A percentile compares a stretch with the other conserved stretches of the same genome.
These are phyloP conservation scores for Leucoagaricus sp. DNA, from an alignment of 1,284 basidiomycete species.

Conservation along the genomic window DNA sequence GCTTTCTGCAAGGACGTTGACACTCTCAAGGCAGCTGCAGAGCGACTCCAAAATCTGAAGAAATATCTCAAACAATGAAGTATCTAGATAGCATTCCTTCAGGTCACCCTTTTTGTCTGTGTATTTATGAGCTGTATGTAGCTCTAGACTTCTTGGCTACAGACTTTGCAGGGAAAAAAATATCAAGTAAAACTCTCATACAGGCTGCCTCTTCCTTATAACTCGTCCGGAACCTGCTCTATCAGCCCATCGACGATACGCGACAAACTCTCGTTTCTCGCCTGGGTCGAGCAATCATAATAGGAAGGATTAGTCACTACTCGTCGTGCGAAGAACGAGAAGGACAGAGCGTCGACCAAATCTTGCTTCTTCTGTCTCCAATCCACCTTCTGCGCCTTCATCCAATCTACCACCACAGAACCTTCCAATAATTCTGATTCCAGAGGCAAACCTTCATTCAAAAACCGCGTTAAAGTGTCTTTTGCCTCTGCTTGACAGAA, in stretches of 20 bases:
- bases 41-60: constrained; percentile 73
- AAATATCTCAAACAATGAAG: constrained; percentile 46
- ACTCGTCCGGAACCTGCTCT: constrained; percentile 16
- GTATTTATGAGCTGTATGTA: constrained; percentile 3
- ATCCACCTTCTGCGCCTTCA: constrained; percentile 38
- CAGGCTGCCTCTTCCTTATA: neutral
- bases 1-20: constrained; percentile 93
- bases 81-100: neutral
- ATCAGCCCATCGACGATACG: constrained; percentile 68
- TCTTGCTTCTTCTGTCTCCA: constrained; percentile 59
- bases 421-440: constrained; percentile 78
- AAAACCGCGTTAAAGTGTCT: constrained; percentile 78
- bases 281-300: constrained; percentile 62
- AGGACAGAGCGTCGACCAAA: constrained; percentile 75
- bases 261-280: constrained; percentile 60
- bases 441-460: constrained; percentile 86
- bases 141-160: neutral
- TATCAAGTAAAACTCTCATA: too few species aligned
- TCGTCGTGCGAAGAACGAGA: constrained; percentile 80
- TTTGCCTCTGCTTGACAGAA: constrained; percentile 87
- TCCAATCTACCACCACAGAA: constrained; percentile 54
- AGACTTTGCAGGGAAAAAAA: neutral
- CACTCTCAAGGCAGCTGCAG: constrained; percentile 76
- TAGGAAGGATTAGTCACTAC: constrained; percentile 83
- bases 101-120: neutral